Conservation (phyloP, 2,329 filamentous ascomycete genomes). For the Arthroderma sp. region DNA sequence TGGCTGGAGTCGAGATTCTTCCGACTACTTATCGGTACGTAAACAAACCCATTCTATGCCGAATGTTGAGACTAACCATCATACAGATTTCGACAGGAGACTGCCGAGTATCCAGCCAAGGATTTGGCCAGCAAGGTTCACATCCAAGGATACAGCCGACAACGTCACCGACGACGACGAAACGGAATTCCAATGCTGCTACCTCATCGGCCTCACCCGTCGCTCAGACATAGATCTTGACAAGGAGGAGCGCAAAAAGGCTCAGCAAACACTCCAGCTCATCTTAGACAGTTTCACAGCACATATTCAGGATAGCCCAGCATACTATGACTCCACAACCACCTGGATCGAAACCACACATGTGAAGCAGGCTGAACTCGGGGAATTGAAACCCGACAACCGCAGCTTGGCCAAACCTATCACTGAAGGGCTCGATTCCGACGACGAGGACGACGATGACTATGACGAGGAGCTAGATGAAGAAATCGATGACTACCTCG, state of each 20-base stretch:
- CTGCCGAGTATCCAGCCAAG: conserved; percentile 40
- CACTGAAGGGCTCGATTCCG: neutral
- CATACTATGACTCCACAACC: conserved; percentile 21
- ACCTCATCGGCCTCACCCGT: conserved; percentile 44
- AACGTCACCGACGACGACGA: conserved; percentile 7
- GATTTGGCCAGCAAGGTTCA: conserved; percentile 52
- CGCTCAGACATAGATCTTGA: neutral
- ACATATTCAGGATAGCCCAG: conserved; percentile 22
- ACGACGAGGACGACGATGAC: conserved; percentile 5
- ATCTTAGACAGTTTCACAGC: conserved; percentile 22
- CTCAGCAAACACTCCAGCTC: conserved; percentile 31
- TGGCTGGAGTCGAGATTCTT: conserved; percentile 53
- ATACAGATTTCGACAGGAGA: conserved; percentile 41
- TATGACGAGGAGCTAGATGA: conserved; percentile 8
- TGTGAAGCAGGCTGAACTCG: conserved; percentile 13
- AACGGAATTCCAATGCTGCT: conserved; percentile 46
- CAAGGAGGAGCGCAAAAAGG: conserved; percentile 30
- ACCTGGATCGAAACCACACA: conserved; percentile 24
- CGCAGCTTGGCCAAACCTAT: conserved; percentile 7
- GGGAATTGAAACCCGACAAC: conserved; percentile 9
- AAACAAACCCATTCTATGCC: conserved; percentile 2
- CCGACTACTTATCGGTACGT: conserved; percentile 44
- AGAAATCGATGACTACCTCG: conserved; percentile 2
- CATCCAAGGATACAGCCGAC: conserved; percentile 21
- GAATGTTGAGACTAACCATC: conserved; percentile 1